Percentiles rank a stretch among this genome's conserved stretches.
These are phyloP conservation scores for Candida gigantensis DNA, from an alignment of 1,139 yeast genomes.

Conservation along the genomic window DNA sequence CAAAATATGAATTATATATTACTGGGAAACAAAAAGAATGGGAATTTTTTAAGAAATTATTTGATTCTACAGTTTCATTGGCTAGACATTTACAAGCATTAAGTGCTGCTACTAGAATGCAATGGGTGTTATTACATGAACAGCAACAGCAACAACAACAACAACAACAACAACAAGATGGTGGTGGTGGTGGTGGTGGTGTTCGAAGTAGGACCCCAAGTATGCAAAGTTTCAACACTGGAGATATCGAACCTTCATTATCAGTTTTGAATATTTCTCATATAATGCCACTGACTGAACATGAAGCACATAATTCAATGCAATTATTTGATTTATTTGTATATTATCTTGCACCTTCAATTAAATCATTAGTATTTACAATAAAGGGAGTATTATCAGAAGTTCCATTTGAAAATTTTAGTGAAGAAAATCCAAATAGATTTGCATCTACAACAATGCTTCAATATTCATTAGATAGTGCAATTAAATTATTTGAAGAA, in stretches of 20 bases:
- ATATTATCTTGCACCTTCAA: slow-evolving; percentile 69
- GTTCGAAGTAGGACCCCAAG: slow-evolving; percentile 10
- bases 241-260: slow-evolving; percentile 21
- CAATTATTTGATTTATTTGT: slow-evolving; percentile 69
- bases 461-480: slow-evolving; percentile 50
- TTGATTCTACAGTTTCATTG: slow-evolving; percentile 52
- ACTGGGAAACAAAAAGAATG: slow-evolving; percentile 60
- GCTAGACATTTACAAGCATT: slow-evolving; percentile 67
- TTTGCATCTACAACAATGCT: slow-evolving; percentile 45
- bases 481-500: slow-evolving; percentile 54
- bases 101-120: slow-evolving; percentile 67
- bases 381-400: slow-evolving; percentile 61
- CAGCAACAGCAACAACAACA: no score
- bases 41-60: slow-evolving; percentile 44
- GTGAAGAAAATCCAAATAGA: slow-evolving; percentile 26
- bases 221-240: slow-evolving; percentile 9
- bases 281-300: slow-evolving; percentile 25
- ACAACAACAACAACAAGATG: no score
- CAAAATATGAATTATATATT: slow-evolving; percentile 58
- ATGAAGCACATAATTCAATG: slow-evolving; percentile 12
- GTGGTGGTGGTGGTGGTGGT: no score
- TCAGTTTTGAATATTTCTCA: slow-evolving; percentile 29
- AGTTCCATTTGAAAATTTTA: slow-evolving; percentile 53
- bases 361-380: slow-evolving; percentile 66
- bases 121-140: slow-evolving; percentile 50